These are phyloP conservation scores for Aspergillus panamensis DNA, from an alignment of 495 filamentous ascomycete species.

Conservation along the genomic window DNA sequence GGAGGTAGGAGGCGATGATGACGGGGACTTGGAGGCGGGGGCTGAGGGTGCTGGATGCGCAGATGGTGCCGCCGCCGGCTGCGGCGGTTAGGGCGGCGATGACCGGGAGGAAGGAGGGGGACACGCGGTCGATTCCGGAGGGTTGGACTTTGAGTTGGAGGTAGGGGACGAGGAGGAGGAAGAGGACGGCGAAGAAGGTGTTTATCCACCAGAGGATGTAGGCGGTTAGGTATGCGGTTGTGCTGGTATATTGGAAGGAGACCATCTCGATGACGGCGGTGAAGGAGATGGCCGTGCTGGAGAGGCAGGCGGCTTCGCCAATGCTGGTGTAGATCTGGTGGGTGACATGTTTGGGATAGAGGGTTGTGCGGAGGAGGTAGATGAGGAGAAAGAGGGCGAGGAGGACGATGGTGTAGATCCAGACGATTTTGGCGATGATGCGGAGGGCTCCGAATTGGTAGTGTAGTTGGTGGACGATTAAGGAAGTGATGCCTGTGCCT, in stretches of 20 bases:
- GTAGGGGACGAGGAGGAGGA: constrained; percentile 26
- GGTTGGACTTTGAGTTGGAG: constrained; percentile 31
- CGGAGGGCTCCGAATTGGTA: constrained; percentile 32
- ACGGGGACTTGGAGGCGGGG: constrained; percentile 30
- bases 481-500: constrained; percentile 28
- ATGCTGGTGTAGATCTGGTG: constrained; percentile 22
- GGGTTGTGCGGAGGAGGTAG: constrained; percentile 27
- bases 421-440: constrained; percentile 31
- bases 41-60: constrained; percentile 18
- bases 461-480: constrained; percentile 29
- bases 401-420: constrained; percentile 32
- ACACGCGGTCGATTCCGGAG: constrained; percentile 21
- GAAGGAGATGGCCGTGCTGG: constrained; percentile 31
- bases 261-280: constrained; percentile 30
- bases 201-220: constrained; percentile 35
- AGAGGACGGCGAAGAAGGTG: constrained; percentile 23
- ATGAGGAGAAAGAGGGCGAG: constrained; percentile 20
- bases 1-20: constrained; percentile 34
- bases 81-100: constrained; percentile 31
- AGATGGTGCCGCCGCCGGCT: constrained; percentile 30
- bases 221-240: constrained; percentile 18
- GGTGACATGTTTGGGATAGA: constrained; percentile 28
- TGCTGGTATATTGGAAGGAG: constrained; percentile 20
- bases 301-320: constrained; percentile 32
- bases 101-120: constrained; percentile 25